Conservation (phyloP, 1,284 basidiomycete species). For the Farysia itapuensis region DNA sequence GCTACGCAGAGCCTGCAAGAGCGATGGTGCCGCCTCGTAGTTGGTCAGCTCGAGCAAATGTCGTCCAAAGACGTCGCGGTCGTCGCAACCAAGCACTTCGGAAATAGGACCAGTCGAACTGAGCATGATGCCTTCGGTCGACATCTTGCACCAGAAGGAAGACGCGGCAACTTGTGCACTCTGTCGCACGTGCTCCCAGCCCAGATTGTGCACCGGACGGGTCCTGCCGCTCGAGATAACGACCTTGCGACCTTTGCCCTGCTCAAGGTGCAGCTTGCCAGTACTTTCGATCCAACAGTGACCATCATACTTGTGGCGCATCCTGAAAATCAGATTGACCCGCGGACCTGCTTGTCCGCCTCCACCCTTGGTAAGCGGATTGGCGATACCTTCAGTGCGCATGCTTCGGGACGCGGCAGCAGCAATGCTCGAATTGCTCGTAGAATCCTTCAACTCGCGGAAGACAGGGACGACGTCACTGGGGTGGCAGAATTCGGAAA, state of each 20-base stretch:
- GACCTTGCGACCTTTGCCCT: slow-evolving; percentile 56
- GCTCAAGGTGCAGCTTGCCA: slow-evolving; percentile 55
- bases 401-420: slow-evolving; percentile 48
- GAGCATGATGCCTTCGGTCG: slow-evolving; percentile 47
- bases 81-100: slow-evolving; percentile 37
- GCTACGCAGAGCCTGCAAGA: slow-evolving; percentile 40
- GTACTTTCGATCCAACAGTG: slow-evolving; percentile 53
- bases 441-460: slow-evolving; percentile 84
- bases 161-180: slow-evolving; percentile 29
- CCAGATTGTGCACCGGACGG: slow-evolving; percentile 49
- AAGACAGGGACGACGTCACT: slow-evolving; percentile 86
- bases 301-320: slow-evolving; percentile 48
- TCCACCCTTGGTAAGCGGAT: slow-evolving; percentile 51
- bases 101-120: slow-evolving; percentile 32
- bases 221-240: slow-evolving; percentile 51
- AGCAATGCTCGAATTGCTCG: slow-evolving; percentile 59
- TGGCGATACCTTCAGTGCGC: slow-evolving; percentile 40
- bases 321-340: slow-evolving; percentile 52
- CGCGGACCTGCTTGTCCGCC: slow-evolving; percentile 53
- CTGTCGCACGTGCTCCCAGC: slow-evolving; percentile 43
- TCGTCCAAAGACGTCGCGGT: slow-evolving; percentile 35
- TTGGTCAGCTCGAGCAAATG: slow-evolving; percentile 43
- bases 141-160: slow-evolving; percentile 52
- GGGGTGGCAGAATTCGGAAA: slow-evolving; percentile 77
- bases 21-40: slow-evolving; percentile 39